Evolutionary conservation across 169 alveolate species (phyloP), one percentile per base, ranked within the genome.

Genomic region (Plasmodium knowlesi): DNA sequence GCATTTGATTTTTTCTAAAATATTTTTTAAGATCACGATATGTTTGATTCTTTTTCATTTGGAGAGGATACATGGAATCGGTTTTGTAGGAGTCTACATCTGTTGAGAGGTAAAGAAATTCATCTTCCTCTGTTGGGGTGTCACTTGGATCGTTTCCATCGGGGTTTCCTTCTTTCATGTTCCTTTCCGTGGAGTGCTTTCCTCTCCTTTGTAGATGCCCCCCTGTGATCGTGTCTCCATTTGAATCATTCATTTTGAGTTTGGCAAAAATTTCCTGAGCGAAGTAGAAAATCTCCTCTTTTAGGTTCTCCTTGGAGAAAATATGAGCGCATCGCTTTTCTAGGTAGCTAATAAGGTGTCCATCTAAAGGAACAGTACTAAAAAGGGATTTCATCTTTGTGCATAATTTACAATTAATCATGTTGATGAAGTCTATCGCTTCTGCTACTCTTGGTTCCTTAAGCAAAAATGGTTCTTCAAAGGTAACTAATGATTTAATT

Each of bases 11-110:
- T 70, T 78, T 39, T 79, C 80, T 89, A 30, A 89, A 8, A 34
- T 19, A n/a, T 67, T 89, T 54, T 39, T 67, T 89, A 12, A 79
- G 71, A 37, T 70, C 30, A 16, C 25, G 28, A 61, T 89, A 81
- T 19, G 16, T 30, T 3, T 25, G 16, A 9, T 30, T 34, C 25
- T 89, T 39, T 32, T 39, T 32, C 83, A 89, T 25, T 2, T 53
- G 72, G 53, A 80, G 34, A 5, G 73, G 22, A 22, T 89, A 89
- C n/a, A 89, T 73, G 5, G 89, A 61, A 39, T 89, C 94, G 16
- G 81, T 79, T 89, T 89, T 89, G 41, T 89, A 89, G 43, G 90
- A 89, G 82, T 89, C 94, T 0, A 19, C 84, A 67, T 89, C 94
- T 41, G 91, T 89, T 14, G 94, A 89, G 46, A 89, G 43, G 73